Conservation (phyloP, 225 moss, liverwort and hornwort genomes). For the Pseudoscleropodium purum region DNA sequence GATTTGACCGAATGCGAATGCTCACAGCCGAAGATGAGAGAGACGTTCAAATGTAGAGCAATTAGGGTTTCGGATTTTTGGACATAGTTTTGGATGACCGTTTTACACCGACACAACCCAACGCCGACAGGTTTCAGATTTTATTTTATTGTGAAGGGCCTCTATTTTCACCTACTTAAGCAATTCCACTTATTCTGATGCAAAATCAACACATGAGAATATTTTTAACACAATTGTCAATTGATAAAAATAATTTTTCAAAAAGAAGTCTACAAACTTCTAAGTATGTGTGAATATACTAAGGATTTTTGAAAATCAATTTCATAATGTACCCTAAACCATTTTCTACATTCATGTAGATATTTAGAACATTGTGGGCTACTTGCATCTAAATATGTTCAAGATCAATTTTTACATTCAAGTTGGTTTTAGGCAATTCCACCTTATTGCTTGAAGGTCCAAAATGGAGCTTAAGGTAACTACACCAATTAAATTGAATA, state of each 20-base stretch:
- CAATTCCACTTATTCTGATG: neutral
- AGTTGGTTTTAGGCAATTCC: too few relatives aligned
- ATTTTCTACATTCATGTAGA: neutral
- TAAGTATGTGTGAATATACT: too few relatives aligned
- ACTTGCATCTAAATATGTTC: too few relatives aligned
- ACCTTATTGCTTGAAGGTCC: too few relatives aligned
- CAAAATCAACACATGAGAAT: neutral
- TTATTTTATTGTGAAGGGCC: neutral
- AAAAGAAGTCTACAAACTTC: accelerated
- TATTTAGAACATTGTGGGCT: too few relatives aligned
- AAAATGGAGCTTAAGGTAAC: too few relatives aligned
- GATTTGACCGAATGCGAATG: neutral
- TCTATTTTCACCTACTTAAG: neutral
- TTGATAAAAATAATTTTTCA: neutral
- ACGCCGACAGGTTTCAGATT: neutral
- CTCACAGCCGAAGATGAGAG: neutral
- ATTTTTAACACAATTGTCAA: neutral
- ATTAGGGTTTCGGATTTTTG: neutral
- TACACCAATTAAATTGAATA: too few relatives aligned
- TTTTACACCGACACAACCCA: neutral
- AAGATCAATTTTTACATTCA: too few relatives aligned
- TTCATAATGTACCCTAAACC: too few relatives aligned
- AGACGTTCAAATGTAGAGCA: neutral
- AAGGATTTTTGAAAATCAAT: neutral
- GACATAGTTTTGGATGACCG: too few relatives aligned